Base-by-base conservation (phyloP, 768 basidiomycete genomes). In the Guyanaporus albipodus region DNA sequence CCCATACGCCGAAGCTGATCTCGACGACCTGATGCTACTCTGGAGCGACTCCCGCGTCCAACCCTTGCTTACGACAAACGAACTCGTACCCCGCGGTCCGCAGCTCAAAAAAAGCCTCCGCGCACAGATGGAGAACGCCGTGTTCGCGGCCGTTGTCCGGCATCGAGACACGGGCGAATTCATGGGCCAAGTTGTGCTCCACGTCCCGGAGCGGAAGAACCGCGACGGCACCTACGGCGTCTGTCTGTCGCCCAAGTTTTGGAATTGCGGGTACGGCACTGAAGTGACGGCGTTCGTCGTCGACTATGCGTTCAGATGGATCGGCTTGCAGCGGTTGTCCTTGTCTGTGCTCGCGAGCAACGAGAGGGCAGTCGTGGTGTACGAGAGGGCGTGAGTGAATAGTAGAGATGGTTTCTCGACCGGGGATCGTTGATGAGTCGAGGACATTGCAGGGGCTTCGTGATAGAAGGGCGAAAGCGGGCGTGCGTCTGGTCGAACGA, bases 201-300 rank as follows among this genome's bases (percentile, higher is more conserved):
- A 50, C 39, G 56, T 63, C 6, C 50, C 39, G 18, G 52, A 62
- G 19, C 58, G 60, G 6, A 53, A 53, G 52, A 55, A 69, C 28
- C 57, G 64, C 49, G 60, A 69, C 44, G 67, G 67, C 40, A 49
- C 52, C 23, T 61, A 68, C 26, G 61, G 64, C 2, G 62, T 72
- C 38, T 64, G 62, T 33, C 52, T 72, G 14, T 39, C 36, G 9
- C 56, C 57, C 3, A 29, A 57, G 43, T 68, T 67, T 42, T 73
- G 74, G 70, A 56, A 61, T 11, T 60, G 63, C 15, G 74, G 74
- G 1, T 75, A 69, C 43, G 74, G 74, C 4, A 67, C 60, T 26
- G 73, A 76, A 41, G 65, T 66, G 37, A 67, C 68, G 39, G 54
- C 53, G 26, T 76, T 72, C 50, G 55, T 75, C 27, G 54, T 73